Percentiles rank a stretch among this genome's conserved stretches.
phyloP scores from a whole-genome alignment of 345 rosid genomes.

The Melaleuca alternifolia region DNA sequence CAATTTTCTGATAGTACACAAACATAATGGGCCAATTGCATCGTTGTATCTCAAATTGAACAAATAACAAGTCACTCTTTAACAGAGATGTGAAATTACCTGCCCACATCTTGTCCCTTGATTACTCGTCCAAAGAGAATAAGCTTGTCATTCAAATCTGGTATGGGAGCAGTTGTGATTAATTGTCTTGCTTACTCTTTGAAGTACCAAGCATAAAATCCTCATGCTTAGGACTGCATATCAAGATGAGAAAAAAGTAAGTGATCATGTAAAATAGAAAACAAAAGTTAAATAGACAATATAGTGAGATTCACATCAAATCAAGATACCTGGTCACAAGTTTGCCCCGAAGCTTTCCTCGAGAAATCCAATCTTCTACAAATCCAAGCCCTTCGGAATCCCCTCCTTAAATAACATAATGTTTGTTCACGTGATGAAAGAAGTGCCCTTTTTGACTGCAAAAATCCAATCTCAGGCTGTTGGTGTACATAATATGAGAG shows the following conservation, averaged over 20 bases:
- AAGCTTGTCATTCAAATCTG: slow-evolving; percentile 61
- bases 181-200: slow-evolving; percentile 36
- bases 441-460: slow-evolving; percentile 78
- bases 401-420: slow-evolving; percentile 87
- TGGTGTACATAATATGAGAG: background rate
- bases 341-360: slow-evolving; percentile 61
- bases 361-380: slow-evolving; percentile 73
- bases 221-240: slow-evolving; percentile 63
- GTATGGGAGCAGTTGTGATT: slow-evolving; percentile 84
- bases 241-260: background rate
- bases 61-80: background rate
- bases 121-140: slow-evolving; percentile 72
- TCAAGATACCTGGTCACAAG: slow-evolving; percentile 45
- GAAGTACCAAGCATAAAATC: slow-evolving; percentile 80
- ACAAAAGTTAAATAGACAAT: background rate
- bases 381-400: slow-evolving; percentile 37
- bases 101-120: slow-evolving; percentile 78
- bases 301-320: background rate
- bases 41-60: background rate
- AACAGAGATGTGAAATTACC: slow-evolving; percentile 21
- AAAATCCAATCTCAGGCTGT: background rate
- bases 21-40: background rate
- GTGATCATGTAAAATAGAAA: background rate
- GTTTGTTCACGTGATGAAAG: slow-evolving; percentile 75
- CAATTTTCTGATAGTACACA: slow-evolving; percentile 88